Conservation (phyloP, 2,329 filamentous ascomycete species). For the Leptographium procerum region DNA sequence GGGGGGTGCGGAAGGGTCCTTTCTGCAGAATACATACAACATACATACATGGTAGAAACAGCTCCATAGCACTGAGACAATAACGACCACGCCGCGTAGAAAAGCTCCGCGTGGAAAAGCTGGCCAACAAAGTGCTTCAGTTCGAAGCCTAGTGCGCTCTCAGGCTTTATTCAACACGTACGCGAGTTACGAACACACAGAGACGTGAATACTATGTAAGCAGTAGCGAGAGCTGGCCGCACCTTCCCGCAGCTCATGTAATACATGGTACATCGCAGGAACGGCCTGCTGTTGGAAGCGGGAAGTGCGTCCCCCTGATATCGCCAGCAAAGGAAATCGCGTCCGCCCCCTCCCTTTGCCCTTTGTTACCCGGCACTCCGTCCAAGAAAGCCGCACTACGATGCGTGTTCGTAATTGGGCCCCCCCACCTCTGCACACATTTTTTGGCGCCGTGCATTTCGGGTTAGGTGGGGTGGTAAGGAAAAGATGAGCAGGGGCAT, state of each 20-base stretch:
- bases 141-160: background rate
- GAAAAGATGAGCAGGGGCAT: background rate
- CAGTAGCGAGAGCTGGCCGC: background rate
- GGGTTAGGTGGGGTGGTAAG: slow-evolving; percentile 2
- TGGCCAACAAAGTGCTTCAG: background rate
- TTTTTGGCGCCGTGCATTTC: background rate
- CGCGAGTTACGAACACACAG: too few species aligned
- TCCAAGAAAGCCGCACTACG: background rate
- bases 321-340: background rate
- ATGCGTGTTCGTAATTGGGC: background rate
- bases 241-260: background rate
- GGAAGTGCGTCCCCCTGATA: background rate
- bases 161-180: background rate
- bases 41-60: too few species aligned
- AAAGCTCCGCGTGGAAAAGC: background rate
- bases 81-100: background rate
- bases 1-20: background rate
- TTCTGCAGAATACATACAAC: background rate
- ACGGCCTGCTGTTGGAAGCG: background rate
- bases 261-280: too few species aligned
- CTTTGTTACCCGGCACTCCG: background rate
- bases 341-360: background rate
- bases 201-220: too few species aligned
- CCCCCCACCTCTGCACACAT: background rate
- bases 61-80: background rate